Evolutionary conservation across 768 basidiomycete genomes (phyloP), one percentile per base, ranked within the genome.

Genomic region (Atractiella rhizophila): DNA sequence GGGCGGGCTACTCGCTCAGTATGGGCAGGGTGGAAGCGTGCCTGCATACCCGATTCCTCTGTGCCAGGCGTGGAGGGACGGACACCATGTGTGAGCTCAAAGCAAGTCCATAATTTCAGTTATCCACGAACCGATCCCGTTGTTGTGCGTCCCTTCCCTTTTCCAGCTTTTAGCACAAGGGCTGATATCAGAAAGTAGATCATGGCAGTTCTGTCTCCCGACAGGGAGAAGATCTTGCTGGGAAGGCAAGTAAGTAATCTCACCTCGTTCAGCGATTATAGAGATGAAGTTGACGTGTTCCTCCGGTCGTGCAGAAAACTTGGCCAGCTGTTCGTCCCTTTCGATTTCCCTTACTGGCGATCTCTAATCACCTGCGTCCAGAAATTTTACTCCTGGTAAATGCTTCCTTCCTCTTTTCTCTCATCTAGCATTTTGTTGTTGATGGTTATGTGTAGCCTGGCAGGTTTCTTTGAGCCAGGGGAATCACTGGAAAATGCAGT

Each of bases 1-100:
- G 83, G 85, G 4, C 68, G 73, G 0, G 66, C 67, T 2, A 69
- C 73, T 0, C 78, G 80, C 52, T 77, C 81, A 0, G 64, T 80
- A 50, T 94, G 88, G 88, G 83, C 71, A 4, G 88, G 88, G 0
- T 98, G 85, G 86, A 98, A 98, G 59, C 60, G 85, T 2, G 66
- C 69, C 4, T 98, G 88, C 57, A 62, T 67, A 5, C 67, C 76
- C 0, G 49, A 47, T 39, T 37, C 40, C 11, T 28, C 45, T 4
- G 39, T 36, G 44, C 24, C 1, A 15, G 15, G 21, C 23, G 15
- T 28, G 36, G 46, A 44, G 15, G 46, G 35, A 5, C 25, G n/a
- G 24, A 37, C 48, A 26, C 28, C 40, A n/a, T 43, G 48, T 29
- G 42, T 46, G 23, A 48, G 29, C 52, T 80, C 77, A 38, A 75